Evolutionary conservation across 768 basidiomycete genomes (phyloP).

Genomic region (Boletus eberwhitei): DNA sequence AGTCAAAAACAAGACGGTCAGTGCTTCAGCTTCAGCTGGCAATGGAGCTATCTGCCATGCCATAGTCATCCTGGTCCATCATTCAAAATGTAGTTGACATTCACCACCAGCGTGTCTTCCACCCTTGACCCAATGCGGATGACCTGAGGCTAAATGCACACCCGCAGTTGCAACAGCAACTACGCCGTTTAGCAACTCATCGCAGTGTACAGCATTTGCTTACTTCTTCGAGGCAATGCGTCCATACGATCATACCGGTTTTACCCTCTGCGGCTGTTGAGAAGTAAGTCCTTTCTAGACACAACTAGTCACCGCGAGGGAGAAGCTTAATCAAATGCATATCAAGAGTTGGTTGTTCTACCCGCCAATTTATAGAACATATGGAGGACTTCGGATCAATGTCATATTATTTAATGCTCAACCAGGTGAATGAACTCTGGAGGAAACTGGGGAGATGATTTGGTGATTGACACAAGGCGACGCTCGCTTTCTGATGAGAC

Average conservation of each 20-base stretch:
- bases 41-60: not conserved
- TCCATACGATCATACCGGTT: not conserved
- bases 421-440: not conserved
- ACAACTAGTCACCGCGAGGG: not conserved
- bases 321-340: slow-evolving; percentile 2
- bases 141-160: slow-evolving; percentile 1
- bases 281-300: not conserved
- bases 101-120: slow-evolving; percentile 30
- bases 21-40: not conserved
- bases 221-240: slow-evolving; percentile 2
- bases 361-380: not conserved
- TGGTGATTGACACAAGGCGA: not conserved
- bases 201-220: slow-evolving; percentile 8
- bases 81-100: not conserved
- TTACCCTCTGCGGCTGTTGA: not conserved
- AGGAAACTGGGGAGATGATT: not conserved
- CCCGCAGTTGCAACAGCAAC: not conserved
- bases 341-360: not conserved
- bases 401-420: not conserved
- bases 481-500: not conserved
- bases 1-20: not conserved
- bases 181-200: not conserved
- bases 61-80: not conserved
- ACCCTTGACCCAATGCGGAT: slow-evolving; percentile 25
- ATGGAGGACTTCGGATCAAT: not conserved